Evolutionary conservation across 2,329 filamentous ascomycete species (phyloP), one percentile per base, ranked within the genome.

Genomic region (Exophiala sp.): DNA sequence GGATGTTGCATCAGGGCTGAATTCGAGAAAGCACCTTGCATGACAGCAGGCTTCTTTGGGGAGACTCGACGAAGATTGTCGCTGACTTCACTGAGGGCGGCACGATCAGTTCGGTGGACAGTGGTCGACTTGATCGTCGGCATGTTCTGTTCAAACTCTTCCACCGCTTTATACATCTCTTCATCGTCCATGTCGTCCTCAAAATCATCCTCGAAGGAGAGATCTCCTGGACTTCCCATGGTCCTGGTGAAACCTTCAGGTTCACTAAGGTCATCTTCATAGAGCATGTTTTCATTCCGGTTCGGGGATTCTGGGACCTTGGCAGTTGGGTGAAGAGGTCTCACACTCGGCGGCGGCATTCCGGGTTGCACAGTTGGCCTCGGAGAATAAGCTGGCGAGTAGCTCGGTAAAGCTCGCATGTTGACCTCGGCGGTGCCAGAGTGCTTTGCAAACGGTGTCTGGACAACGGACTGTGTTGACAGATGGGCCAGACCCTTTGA

Each of bases 1-100:
- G 82, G 74, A 62, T 83, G 76, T 42, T 77, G 75, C 77, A 86
- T 84, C 60, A 72, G 50, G 61, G 64, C 44, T 40, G 61, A 60
- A 34, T 60, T 63, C 23, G 65, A 63, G 9, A 51, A 14, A 13
- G 27, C 30, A 22, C 21, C 41, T 3, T 29, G 35, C 14, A 30
- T 32, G 16, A 27, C 38, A 34, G 44, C 24, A 10, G 27, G 19
- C 22, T 47, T 52, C 34, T 48, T 43, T 5, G 53, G 48, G 3
- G 50, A 48, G 6, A 68, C 64, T 44, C 62, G 60, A 27, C 70
- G 68, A 43, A 50, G 56, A 32, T 61, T 61, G 38, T 58, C 53
- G 30, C 56, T 61, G 21, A 60, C 48, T 34, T 60, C 58, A 13
- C 30, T 30, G 10, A 61, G 47, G 10, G 48, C 48, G 21, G 43